Percentiles rank a stretch among this genome's conserved stretches.
Conservation (phyloP, 257 asterid genomes). For the Eustoma russellianum region DNA sequence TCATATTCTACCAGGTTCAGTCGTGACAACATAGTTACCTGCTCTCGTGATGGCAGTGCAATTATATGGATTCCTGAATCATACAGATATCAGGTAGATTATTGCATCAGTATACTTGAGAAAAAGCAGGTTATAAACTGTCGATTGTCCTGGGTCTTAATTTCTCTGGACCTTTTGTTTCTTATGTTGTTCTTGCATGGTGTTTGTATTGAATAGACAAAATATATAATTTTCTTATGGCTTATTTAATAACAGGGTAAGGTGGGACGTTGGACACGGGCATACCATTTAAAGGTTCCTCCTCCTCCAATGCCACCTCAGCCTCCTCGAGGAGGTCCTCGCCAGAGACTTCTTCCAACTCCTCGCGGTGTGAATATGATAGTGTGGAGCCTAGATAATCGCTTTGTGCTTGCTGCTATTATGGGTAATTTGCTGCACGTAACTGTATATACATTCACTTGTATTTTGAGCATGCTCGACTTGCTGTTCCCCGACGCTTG, state of each 20-base stretch:
- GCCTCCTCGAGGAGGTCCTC: conserved; percentile 94
- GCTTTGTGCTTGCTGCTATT: conserved; percentile 97
- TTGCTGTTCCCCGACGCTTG: too few species aligned
- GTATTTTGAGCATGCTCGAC: too few species aligned
- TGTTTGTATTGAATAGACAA: neutral
- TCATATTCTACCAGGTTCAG: conserved; percentile 47
- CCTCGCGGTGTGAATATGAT: conserved; percentile 98
- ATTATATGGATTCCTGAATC: conserved; percentile 88
- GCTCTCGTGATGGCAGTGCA: conserved; percentile 99
- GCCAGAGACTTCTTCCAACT: conserved; percentile 87
- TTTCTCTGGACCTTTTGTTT: neutral
- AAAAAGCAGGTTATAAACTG: neutral
- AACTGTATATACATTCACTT: neutral
- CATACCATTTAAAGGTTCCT: conserved; percentile 96
- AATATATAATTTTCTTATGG: neutral
- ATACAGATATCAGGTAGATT: conserved; percentile 76
- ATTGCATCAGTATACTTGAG: conserved; percentile 8
- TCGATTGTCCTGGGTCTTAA: neutral
- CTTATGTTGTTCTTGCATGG: too few species aligned
- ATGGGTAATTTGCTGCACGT: conserved; percentile 54
- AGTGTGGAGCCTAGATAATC: conserved; percentile 88
- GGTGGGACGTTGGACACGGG: conserved; percentile 78
- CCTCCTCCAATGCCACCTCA: conserved; percentile 91
- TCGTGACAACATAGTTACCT: conserved; percentile 85
- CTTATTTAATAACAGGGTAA: conserved; percentile 37